Conservation (phyloP, 2,329 filamentous ascomycete genomes). For the Hypoxylon sp. region DNA sequence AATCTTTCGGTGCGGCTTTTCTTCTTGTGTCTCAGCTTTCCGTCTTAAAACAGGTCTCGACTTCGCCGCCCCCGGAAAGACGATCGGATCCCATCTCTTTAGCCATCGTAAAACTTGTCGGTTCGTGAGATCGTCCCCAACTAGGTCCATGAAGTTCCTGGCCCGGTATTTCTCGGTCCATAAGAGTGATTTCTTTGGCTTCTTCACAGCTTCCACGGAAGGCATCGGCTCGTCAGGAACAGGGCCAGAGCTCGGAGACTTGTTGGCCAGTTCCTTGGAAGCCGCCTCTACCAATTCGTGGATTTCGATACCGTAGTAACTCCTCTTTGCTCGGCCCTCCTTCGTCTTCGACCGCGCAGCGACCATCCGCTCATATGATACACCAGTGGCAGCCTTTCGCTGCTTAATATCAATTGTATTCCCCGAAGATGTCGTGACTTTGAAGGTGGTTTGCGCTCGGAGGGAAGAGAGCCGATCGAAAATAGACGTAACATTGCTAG, state of each 20-base stretch:
- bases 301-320: conserved; percentile 94
- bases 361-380: conserved; percentile 75
- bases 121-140: conserved; percentile 95
- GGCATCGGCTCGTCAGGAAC: conserved; percentile 54
- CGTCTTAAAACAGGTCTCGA: conserved; percentile 63
- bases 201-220: conserved; percentile 60
- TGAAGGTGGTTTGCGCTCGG: conserved; percentile 52
- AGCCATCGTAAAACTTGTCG: conserved; percentile 91
- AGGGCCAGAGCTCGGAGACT: conserved; percentile 45
- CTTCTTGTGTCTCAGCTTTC: conserved; percentile 68
- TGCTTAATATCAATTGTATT: conserved; percentile 67
- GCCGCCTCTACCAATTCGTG: conserved; percentile 83
- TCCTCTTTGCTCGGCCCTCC: conserved; percentile 76
- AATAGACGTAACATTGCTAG: conserved; percentile 39
- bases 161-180: conserved; percentile 99
- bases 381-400: conserved; percentile 59
- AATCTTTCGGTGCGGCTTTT: conserved; percentile 87
- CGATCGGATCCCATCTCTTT: conserved; percentile 91
- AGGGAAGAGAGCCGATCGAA: conserved; percentile 43
- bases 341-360: conserved; percentile 75
- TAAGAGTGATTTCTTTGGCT: conserved; percentile 69
- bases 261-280: conserved; percentile 66
- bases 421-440: conserved; percentile 68
- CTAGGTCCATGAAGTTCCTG: conserved; percentile 89
- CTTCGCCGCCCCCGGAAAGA: conserved; percentile 83